phyloP scores from a whole-genome alignment of 2,329 filamentous ascomycete genomes.

The Stagonosporopsis chrysanthemi region DNA sequence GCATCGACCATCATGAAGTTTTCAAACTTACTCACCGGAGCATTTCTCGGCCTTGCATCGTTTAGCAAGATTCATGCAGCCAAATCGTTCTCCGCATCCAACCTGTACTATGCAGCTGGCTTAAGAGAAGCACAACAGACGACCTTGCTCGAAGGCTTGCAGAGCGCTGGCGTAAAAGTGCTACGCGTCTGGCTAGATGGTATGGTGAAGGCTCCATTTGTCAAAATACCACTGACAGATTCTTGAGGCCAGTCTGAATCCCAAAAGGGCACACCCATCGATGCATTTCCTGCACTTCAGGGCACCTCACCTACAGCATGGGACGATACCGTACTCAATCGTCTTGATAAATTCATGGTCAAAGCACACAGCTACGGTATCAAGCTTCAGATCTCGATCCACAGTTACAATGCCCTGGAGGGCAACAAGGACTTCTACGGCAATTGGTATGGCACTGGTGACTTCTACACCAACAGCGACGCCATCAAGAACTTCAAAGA shows the following conservation, averaged over 20 bases:
- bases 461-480: conserved; percentile 21
- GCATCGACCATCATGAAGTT: conserved; percentile 7
- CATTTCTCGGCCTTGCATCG: conserved; percentile 6
- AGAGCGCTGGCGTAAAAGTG: conserved; percentile 17
- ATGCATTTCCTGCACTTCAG: conserved; percentile 9
- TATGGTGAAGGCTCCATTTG: background rate
- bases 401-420: conserved; percentile 23
- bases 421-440: conserved; percentile 22
- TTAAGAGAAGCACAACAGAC: conserved; percentile 12
- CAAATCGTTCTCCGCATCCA: conserved; percentile 16
- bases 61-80: conserved; percentile 5
- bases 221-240: background rate
- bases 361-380: conserved; percentile 22
- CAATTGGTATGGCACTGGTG: conserved; percentile 23
- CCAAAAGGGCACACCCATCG: conserved; percentile 19
- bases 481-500: conserved; percentile 19
- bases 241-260: conserved; percentile 11
- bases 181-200: conserved; percentile 19
- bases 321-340: conserved; percentile 19
- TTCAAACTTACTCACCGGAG: background rate
- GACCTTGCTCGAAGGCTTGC: conserved; percentile 7
- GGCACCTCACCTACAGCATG: conserved; percentile 13
- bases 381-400: conserved; percentile 20
- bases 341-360: conserved; percentile 20
- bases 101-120: conserved; percentile 17